Evolutionary conservation across 1,284 basidiomycete genomes (phyloP).

Genomic region (Fistulina hepatica): DNA sequence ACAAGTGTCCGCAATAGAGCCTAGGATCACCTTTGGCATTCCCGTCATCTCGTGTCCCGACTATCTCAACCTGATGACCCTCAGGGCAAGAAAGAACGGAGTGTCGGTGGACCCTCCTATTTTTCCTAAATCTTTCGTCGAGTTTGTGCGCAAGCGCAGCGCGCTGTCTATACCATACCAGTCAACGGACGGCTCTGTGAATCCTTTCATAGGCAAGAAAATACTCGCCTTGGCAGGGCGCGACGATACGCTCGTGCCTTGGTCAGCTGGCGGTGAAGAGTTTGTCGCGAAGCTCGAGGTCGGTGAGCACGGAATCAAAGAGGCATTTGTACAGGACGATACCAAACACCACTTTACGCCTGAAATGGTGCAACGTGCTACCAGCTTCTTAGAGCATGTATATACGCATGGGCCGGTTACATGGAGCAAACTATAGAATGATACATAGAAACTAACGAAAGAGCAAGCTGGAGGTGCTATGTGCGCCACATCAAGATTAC

Average conservation of each 20-base stretch:
- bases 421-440: no score
- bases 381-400: no score
- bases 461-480: no score
- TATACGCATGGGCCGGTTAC: no score
- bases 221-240: slow-evolving; percentile 56
- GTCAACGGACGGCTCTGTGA: slow-evolving; percentile 25
- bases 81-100: slow-evolving; percentile 39
- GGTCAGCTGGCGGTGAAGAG: slow-evolving; percentile 37
- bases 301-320: slow-evolving; percentile 36
- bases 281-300: slow-evolving; percentile 48
- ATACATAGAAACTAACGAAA: no score
- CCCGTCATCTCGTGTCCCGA: slow-evolving; percentile 77
- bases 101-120: slow-evolving; percentile 42
- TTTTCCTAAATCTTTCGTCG: slow-evolving; percentile 45
- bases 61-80: slow-evolving; percentile 48
- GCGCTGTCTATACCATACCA: slow-evolving; percentile 36
- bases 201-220: slow-evolving; percentile 59
- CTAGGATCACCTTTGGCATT: slow-evolving; percentile 59
- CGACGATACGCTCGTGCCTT: slow-evolving; percentile 48
- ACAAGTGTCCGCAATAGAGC: slow-evolving; percentile 35
- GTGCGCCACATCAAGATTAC: no score
- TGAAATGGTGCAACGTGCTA: slow-evolving; percentile 44
- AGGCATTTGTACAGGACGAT: slow-evolving; percentile 35
- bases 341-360: slow-evolving; percentile 44
- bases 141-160: slow-evolving; percentile 29